Conservation (phyloP, 2,329 filamentous ascomycete species). For the Ceratocystiopsis brevicomis region DNA sequence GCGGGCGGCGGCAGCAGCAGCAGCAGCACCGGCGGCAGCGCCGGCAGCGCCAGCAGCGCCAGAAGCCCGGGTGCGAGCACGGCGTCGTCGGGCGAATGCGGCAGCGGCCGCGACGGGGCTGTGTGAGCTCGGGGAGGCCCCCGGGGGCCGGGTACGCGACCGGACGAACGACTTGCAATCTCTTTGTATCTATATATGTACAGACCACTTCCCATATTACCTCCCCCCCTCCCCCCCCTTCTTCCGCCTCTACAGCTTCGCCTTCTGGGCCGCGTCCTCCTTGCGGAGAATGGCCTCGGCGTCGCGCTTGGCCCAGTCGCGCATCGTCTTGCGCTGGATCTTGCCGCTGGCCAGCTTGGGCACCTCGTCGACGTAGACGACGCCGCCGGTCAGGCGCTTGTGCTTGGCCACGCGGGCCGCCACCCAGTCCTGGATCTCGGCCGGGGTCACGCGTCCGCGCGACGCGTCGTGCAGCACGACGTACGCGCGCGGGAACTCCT, state of each 20-base stretch:
- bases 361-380: conserved; percentile 35
- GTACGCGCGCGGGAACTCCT: conserved; percentile 35
- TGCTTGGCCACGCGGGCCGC: conserved; percentile 28
- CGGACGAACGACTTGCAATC: too few species aligned
- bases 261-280: conserved; percentile 1
- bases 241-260: conserved; percentile 2
- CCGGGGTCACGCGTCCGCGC: conserved; percentile 24
- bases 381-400: conserved; percentile 30
- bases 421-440: conserved; percentile 32
- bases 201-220: neutral
- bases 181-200: neutral
- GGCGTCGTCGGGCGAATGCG: too few species aligned
- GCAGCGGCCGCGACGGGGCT: too few species aligned
- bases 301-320: conserved; percentile 37
- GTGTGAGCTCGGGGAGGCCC: too few species aligned
- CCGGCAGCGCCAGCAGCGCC: neutral
- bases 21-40: neutral
- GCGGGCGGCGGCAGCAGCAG: neutral
- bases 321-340: conserved; percentile 35
- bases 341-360: conserved; percentile 39
- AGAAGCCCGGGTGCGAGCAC: too few species aligned
- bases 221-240: too few species aligned
- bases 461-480: conserved; percentile 28
- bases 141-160: too few species aligned
- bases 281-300: conserved; percentile 15